Evolutionary conservation across 331 rosid species (phyloP), one percentile per base, ranked within the genome.

Genomic region (Quercus tomentella): DNA sequence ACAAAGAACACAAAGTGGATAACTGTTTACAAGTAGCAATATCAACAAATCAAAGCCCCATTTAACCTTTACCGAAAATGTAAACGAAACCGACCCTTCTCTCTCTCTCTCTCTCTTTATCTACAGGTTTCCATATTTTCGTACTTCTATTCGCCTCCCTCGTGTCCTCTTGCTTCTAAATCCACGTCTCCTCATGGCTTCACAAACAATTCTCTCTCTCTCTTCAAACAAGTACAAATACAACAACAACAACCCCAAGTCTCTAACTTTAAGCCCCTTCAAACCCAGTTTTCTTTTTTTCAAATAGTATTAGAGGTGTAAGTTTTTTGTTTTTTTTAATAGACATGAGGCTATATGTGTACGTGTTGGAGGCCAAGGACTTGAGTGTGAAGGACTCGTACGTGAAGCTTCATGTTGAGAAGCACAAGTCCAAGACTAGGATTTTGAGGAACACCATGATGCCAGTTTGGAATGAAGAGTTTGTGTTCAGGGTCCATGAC

Each of bases 381-480:
- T 83, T 95, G 45, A 82, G 77, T 15, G 89, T 63, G 52, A 81
- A 84, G 25, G 86, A 90, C 57, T 74, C 91, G 1, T 90, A 74
- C 41, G 99, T 88, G 86, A 90, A 87, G 86, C 87, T 95, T 63
- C 87, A 84, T 49, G 86, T 93, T 21, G 92, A 89, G 35, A 90
- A 85, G 85, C 86, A 76, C 0, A 92, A 88, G 79, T 85, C 86
- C 45, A 92, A 88, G 83, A 92, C 94, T 16, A 83, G 87, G 86
- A 58, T 75, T 71, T 31, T 86, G 83, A 89, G 78, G 52, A 85
- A 86, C 72, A 79, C 87, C 35, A 55, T 17, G 23, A 74, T 70
- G 76, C 95, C 93, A 6, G 82, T 82, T 80, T 95, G 96, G 99
- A 88, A 89, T 57, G 90, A 92, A 20, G 99, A 91, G 86, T 95